phyloP scores from a whole-genome alignment of 768 basidiomycete genomes.

The Lactarius vividus region DNA sequence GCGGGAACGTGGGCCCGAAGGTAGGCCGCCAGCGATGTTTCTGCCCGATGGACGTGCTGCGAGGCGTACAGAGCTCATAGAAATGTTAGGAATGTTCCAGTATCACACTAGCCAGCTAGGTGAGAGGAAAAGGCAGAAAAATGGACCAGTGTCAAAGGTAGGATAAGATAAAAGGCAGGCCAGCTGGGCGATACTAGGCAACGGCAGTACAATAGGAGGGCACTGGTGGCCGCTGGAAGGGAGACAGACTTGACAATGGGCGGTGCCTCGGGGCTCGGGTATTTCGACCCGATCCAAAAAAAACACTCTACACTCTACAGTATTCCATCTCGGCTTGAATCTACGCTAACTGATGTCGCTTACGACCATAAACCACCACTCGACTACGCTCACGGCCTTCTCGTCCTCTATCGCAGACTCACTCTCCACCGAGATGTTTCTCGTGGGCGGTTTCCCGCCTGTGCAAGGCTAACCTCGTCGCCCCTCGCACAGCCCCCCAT shows the following conservation, averaged over 20 bases:
- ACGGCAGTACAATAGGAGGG: not conserved
- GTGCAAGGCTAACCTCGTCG: not conserved
- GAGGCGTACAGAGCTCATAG: constrained; percentile 23
- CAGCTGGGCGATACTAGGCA: not conserved
- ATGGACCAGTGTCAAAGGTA: too few species aligned
- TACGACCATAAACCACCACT: too few species aligned
- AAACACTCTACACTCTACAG: too few species aligned
- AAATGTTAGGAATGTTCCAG: not conserved
- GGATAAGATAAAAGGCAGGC: not conserved
- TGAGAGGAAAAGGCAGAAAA: not conserved
- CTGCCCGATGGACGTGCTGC: constrained; percentile 14
- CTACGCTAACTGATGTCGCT: too few species aligned
- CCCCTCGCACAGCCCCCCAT: constrained; percentile 11
- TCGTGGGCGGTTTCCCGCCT: not conserved
- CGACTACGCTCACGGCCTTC: not conserved
- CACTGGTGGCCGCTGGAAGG: not conserved
- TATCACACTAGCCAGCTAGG: constrained; percentile 23
- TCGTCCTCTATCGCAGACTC: not conserved
- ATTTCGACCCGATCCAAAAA: not conserved
- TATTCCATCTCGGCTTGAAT: not conserved
- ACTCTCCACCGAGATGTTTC: not conserved
- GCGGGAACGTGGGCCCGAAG: constrained; percentile 41
- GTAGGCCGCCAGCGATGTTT: constrained; percentile 36
- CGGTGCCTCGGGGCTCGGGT: not conserved
- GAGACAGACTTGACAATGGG: not conserved